Base-by-base conservation (phyloP, 1,284 basidiomycete species). In the Trametes polyzona region DNA sequence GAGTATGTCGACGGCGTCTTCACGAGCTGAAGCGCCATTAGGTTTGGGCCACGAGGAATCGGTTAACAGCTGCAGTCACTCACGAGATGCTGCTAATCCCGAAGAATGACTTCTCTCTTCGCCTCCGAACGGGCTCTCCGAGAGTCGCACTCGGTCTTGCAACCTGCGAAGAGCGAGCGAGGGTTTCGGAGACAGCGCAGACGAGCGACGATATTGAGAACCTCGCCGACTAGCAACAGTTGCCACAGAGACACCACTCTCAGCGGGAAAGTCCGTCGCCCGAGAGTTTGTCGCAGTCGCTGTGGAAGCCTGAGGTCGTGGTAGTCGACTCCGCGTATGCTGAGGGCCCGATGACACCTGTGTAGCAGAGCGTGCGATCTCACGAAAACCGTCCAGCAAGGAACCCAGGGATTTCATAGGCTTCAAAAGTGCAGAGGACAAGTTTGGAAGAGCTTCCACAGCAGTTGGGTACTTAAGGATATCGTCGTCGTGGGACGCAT, bases 291-390 rank as follows among this genome's bases (percentile, higher is more conserved):
- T n/a, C n/a, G n/a, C n/a, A n/a, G n/a, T 21, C 5, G 24, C 23
- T 21, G 27, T 24, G n/a, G 37, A 1, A 23, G 37, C n/a, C 3
- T 4, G 39, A 11, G 52, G 44, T n/a, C 52, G 48, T 37, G 51
- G 26, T 17, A 35, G 33, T 27, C 8, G 9, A 29, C 27, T 24
- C n/a, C 9, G 35, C 4, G 7, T 21, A 3, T 6, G 17, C 33
- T 4, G 14, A 17, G 17, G 11, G 8, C 8, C 35, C 23, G 27
- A 9, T 29, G 53, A 47, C 11, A 43, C 43, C 36, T 52, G 52
- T 1, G 63, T 63, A 4, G 65, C 63, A 27, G 50, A 47, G 17
- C 64, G 62, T 4, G 64, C 64, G 11, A 61, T 65, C 21, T 61
- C 58, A 6, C 59, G 58, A 10, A 65, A 54, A 26, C 33, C 52